Conservation (phyloP, 148 eudicot species). For the Silene uniflora region DNA sequence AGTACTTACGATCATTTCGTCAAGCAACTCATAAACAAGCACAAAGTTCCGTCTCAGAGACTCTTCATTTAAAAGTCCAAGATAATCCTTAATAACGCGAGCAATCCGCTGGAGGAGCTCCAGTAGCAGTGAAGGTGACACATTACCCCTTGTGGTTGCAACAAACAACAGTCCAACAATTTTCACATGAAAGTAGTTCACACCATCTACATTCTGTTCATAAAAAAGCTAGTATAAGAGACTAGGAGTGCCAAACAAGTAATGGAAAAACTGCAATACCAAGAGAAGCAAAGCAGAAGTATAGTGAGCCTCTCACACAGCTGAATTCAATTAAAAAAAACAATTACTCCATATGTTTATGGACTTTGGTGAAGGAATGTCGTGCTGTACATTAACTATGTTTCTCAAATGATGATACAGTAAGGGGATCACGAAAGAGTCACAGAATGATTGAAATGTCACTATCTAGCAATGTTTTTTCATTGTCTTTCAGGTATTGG, state of each 20-base stretch:
- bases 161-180: slow-evolving; percentile 89
- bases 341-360: no score
- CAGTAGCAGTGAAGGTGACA: slow-evolving; percentile 83
- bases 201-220: slow-evolving; percentile 82
- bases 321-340: no score
- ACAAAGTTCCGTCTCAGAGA: slow-evolving; percentile 86
- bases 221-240: slow-evolving; percentile 1
- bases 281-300: not conserved
- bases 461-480: no score
- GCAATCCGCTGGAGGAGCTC: slow-evolving; percentile 93
- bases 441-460: no score
- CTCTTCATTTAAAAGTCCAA: slow-evolving; percentile 89
- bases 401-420: no score
- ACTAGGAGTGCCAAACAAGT: not conserved
- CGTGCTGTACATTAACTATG: no score
- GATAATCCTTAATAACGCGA: slow-evolving; percentile 92
- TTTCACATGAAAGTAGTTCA: slow-evolving; percentile 97
- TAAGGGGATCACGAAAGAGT: no score
- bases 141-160: slow-evolving; percentile 85
- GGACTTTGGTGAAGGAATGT: no score
- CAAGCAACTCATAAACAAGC: slow-evolving; percentile 94
- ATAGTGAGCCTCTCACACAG: no score
- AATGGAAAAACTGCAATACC: not conserved
- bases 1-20: slow-evolving; percentile 93
- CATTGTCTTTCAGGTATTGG: no score